phyloP scores from a whole-genome alignment of 2,329 filamentous ascomycete genomes.

The Epicoccum sorghinum region DNA sequence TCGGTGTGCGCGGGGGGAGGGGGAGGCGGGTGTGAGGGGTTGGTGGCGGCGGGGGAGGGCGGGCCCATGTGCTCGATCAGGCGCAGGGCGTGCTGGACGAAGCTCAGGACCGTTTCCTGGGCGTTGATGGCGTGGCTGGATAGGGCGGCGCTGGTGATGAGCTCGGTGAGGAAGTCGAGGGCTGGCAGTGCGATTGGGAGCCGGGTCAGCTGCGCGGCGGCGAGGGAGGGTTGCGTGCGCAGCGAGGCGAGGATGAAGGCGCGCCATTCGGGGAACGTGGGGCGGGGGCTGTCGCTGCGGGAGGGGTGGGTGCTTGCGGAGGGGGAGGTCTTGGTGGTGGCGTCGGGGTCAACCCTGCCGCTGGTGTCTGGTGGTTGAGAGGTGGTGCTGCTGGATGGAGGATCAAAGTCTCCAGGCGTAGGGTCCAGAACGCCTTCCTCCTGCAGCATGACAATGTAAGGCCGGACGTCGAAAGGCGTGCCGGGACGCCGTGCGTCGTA shows the following conservation, averaged over 20 bases:
- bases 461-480: conserved; percentile 32
- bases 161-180: conserved; percentile 48
- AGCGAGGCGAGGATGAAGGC: conserved; percentile 8
- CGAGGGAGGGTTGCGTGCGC: conserved; percentile 25
- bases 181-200: conserved; percentile 46
- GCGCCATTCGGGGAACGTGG: background rate
- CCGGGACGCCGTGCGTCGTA: conserved; percentile 21
- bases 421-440: conserved; percentile 45
- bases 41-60: conserved; percentile 8
- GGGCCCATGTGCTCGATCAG: conserved; percentile 41
- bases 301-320: background rate
- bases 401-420: no score
- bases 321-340: background rate
- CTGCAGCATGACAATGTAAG: conserved; percentile 45
- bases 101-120: conserved; percentile 39
- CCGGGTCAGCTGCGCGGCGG: conserved; percentile 39
- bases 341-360: background rate
- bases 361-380: background rate
- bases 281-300: background rate
- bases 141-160: conserved; percentile 38
- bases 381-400: no score
- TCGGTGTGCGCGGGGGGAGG: background rate
- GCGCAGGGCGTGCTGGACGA: conserved; percentile 48
- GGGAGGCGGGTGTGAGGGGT: background rate
- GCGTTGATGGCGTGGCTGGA: conserved; percentile 34